phyloP scores from a whole-genome alignment of 768 basidiomycete genomes.

The Lactarius sp. region DNA sequence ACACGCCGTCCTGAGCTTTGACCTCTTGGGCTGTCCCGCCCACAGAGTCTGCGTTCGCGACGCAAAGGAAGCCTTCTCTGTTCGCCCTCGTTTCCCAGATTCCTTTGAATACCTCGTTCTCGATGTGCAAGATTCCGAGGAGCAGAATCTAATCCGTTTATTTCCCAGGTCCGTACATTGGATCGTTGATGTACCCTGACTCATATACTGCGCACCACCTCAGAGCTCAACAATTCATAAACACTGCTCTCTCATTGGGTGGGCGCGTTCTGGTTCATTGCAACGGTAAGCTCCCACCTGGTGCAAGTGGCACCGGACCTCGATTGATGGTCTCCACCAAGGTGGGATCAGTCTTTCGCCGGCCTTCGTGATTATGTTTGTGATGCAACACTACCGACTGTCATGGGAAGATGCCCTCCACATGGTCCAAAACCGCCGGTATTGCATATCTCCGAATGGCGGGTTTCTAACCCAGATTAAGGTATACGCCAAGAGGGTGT shows the following conservation, averaged over 20 bases:
- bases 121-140: slow-evolving; percentile 88
- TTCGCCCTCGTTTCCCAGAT: slow-evolving; percentile 78
- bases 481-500: slow-evolving; percentile 37
- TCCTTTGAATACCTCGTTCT: slow-evolving; percentile 73
- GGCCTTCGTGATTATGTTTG: slow-evolving; percentile 89
- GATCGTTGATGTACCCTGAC: neutral
- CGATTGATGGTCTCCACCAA: slow-evolving; percentile 35
- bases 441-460: slow-evolving; percentile 90
- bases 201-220: neutral
- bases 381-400: slow-evolving; percentile 78
- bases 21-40: neutral
- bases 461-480: slow-evolving; percentile 93
- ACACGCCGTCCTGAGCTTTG: slow-evolving; percentile 12
- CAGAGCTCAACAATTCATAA: slow-evolving; percentile 76
- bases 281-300: slow-evolving; percentile 53
- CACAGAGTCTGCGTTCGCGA: slow-evolving; percentile 83
- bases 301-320: neutral
- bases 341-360: slow-evolving; percentile 87
- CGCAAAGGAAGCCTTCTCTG: slow-evolving; percentile 85
- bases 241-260: slow-evolving; percentile 55
- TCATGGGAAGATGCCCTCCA: slow-evolving; percentile 88
- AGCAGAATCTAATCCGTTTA: slow-evolving; percentile 88
- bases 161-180: slow-evolving; percentile 66
- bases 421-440: slow-evolving; percentile 83
- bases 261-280: slow-evolving; percentile 86